Conservation (phyloP, 208 protist species). For the Trypanosoma grayi region DNA sequence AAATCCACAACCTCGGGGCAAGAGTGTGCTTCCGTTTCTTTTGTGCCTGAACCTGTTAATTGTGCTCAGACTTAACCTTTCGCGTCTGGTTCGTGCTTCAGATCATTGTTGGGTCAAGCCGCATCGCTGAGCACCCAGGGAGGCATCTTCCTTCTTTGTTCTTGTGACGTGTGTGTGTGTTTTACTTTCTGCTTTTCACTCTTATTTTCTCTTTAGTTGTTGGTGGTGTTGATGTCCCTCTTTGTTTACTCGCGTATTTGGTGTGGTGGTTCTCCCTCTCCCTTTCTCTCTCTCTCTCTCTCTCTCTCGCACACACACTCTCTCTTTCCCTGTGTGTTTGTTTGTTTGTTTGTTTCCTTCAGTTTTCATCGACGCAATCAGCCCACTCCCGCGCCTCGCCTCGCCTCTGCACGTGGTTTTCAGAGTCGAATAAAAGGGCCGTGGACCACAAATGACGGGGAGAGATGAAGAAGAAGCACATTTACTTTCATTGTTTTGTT, state of each 20-base stretch:
- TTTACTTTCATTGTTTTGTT: not conserved
- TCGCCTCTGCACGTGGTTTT: not conserved
- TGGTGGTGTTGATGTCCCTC: not conserved
- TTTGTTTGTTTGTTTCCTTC: constrained; percentile 1
- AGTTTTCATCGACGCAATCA: not conserved
- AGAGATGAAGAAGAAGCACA: not conserved
- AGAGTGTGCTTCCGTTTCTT: too few relatives aligned
- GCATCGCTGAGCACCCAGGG: too few relatives aligned
- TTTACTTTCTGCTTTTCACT: constrained; percentile 5
- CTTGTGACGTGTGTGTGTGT: too few relatives aligned
- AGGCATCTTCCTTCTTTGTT: too few relatives aligned
- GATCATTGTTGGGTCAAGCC: too few relatives aligned
- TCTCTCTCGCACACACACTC: not conserved
- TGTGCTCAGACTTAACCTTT: too few relatives aligned
- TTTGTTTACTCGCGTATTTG: too few relatives aligned
- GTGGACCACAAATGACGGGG: too few relatives aligned
- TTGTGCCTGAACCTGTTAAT: too few relatives aligned
- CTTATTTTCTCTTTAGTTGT: constrained; percentile 11
- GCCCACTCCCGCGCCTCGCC: not conserved
- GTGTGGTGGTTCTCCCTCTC: not conserved
- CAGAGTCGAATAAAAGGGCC: too few relatives aligned
- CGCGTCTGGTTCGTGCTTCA: too few relatives aligned
- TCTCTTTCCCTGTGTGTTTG: not conserved
- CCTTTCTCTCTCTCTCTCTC: not conserved
- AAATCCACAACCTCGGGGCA: too few relatives aligned